Base-by-base conservation (phyloP, 352 stramenopile species). In the Phytophthora pisi region DNA sequence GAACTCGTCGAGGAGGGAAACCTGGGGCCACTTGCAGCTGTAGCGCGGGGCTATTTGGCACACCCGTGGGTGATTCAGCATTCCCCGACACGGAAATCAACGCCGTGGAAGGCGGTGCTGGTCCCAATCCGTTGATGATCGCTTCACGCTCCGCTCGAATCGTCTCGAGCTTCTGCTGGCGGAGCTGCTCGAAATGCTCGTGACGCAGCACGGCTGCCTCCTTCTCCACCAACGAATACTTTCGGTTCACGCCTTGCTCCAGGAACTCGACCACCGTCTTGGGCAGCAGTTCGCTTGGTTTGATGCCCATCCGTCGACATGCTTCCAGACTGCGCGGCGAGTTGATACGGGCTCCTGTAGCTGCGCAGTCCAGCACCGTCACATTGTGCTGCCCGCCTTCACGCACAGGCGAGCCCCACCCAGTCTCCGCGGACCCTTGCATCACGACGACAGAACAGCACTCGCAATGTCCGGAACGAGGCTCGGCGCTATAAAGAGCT, bases 201-300 rank as follows among this genome's bases (percentile, higher is more conserved):
- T 86, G 88, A 9, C 86, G 86, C 16, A 92, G 68, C 38, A 86
- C 79, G 0, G 82, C 84, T 1, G 84, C 81, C 51, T 92, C 81
- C 55, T 92, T 92, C 68, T 94, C 86, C 15, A 94, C 70, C 5
- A 89, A 61, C 1, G 81, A 78, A 57, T 84, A 87, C 68, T 89
- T 91, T 24, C 65, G 70, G 10, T 72, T 82, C 0, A 77, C 68
- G 16, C 58, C 57, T 16, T 78, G 68, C 31, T 86, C 69, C 40
- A 86, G 70, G 64, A 93, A 93, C 42, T 91, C 81, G 28, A 49
- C 66, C 6, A 81, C 66, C 18, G 66, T 62, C 57, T 84, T 91
- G 4, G 84, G 80, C 2, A 91, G 47, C 8, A 94, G 67, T 38
- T 94, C 86, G 47, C 81, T 79, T 0, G 83, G 78, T 18, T 84